These are phyloP conservation scores for Corniculantispora saksenae DNA, from an alignment of 2,329 filamentous ascomycete genomes.

Conservation along the genomic window DNA sequence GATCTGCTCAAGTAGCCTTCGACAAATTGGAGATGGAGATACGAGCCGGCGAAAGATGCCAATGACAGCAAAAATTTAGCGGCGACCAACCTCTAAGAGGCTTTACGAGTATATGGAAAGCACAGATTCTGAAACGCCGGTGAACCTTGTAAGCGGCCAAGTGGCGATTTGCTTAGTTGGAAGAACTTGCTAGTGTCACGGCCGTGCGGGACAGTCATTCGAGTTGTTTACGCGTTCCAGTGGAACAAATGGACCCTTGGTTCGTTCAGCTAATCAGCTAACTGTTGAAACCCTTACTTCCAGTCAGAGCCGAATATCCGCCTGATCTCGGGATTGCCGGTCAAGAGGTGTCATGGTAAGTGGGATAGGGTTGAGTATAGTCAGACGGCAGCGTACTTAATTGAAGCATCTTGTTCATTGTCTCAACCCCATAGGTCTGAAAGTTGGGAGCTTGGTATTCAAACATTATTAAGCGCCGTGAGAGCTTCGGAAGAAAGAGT, in stretches of 20 bases:
- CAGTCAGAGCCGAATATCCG: not conserved
- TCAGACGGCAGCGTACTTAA: not conserved
- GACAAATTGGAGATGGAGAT: not conserved
- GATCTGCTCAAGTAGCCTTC: not conserved
- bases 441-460: not conserved
- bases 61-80: not conserved
- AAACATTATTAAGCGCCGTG: not conserved
- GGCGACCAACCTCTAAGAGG: not conserved
- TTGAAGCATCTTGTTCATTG: not conserved
- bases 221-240: not conserved
- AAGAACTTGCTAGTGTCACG: not conserved
- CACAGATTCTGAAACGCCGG: constrained; percentile 4
- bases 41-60: not conserved
- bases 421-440: not conserved
- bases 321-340: not conserved
- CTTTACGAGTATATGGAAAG: not conserved
- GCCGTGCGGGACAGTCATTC: constrained; percentile 14
- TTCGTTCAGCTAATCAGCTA: not conserved
- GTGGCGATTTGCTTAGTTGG: not conserved
- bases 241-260: not conserved
- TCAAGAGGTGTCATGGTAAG: not conserved
- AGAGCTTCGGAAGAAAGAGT: not conserved
- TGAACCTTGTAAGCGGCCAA: not conserved
- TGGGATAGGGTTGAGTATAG: not conserved
- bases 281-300: not conserved